Percentiles rank a stretch among this genome's conserved stretches.
Conservation (phyloP, 805 yeast species). For the Metschnikowia lachancei region DNA sequence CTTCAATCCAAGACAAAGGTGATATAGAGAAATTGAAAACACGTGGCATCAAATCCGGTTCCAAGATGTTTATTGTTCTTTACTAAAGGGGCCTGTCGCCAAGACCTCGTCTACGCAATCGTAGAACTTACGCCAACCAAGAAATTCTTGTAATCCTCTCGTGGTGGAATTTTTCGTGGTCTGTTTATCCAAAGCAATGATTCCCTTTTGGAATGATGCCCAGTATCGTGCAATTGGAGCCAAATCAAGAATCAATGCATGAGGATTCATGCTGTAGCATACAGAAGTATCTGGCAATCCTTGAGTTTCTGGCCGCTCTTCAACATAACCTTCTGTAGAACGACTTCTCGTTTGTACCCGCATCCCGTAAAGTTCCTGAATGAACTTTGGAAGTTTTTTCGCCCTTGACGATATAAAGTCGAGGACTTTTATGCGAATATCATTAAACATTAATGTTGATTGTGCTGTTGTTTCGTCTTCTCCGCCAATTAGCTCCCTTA, state of each 20-base stretch:
- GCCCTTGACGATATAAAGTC: constrained; percentile 36
- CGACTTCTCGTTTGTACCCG: constrained; percentile 23
- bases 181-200: constrained; percentile 25
- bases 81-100: constrained; percentile 10
- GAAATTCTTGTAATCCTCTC: constrained; percentile 26
- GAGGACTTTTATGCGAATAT: constrained; percentile 10
- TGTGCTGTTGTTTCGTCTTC: neutral
- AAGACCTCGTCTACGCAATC: constrained; percentile 17
- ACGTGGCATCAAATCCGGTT: neutral
- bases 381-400: constrained; percentile 30
- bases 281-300: constrained; percentile 38
- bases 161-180: constrained; percentile 11
- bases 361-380: constrained; percentile 24
- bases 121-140: constrained; percentile 39
- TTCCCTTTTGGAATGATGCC: constrained; percentile 30
- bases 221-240: constrained; percentile 34
- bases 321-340: constrained; percentile 9
- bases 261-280: constrained; percentile 24
- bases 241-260: constrained; percentile 31
- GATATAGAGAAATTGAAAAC: constrained; percentile 29
- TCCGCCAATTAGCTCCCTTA: constrained; percentile 7
- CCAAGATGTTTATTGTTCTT: neutral
- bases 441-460: constrained; percentile 7
- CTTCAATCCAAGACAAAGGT: constrained; percentile 51
- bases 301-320: constrained; percentile 17